phyloP scores from a whole-genome alignment of 495 filamentous ascomycete genomes.

The Xylaria palmicola region DNA sequence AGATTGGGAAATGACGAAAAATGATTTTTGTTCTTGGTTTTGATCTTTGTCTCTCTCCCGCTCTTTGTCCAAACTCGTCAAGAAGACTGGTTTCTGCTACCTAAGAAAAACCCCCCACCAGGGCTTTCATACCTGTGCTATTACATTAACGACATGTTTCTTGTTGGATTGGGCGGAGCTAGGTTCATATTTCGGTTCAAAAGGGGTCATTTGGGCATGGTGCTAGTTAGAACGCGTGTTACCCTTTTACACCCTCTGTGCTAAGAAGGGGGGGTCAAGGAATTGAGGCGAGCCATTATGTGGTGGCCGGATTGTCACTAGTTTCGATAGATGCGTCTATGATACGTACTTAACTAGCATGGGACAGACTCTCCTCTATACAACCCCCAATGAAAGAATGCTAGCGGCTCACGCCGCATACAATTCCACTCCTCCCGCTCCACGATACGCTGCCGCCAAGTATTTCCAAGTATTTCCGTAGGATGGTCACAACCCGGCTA shows the following conservation, averaged over 20 bases:
- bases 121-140: neutral
- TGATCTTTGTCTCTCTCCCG: no score
- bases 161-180: neutral
- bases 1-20: constrained; percentile 35
- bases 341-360: no score
- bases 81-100: constrained; percentile 15
- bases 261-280: neutral
- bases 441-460: neutral
- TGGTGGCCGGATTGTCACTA: neutral
- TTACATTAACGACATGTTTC: neutral
- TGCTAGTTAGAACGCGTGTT: neutral
- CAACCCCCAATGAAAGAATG: constrained; percentile 34
- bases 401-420: constrained; percentile 33
- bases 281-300: neutral
- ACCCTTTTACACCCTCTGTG: neutral
- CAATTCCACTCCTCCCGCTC: constrained; percentile 12
- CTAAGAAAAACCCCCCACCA: neutral
- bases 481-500: neutral
- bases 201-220: neutral
- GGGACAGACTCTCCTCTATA: constrained; percentile 26
- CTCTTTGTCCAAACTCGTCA: no score
- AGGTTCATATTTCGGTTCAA: neutral
- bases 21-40: constrained; percentile 22
- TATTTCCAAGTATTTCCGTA: neutral
- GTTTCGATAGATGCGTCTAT: constrained; percentile 19